Evolutionary conservation across 345 rosid genomes (phyloP), one percentile per base, ranked within the genome.

Genomic region (Raphanus sativus): DNA sequence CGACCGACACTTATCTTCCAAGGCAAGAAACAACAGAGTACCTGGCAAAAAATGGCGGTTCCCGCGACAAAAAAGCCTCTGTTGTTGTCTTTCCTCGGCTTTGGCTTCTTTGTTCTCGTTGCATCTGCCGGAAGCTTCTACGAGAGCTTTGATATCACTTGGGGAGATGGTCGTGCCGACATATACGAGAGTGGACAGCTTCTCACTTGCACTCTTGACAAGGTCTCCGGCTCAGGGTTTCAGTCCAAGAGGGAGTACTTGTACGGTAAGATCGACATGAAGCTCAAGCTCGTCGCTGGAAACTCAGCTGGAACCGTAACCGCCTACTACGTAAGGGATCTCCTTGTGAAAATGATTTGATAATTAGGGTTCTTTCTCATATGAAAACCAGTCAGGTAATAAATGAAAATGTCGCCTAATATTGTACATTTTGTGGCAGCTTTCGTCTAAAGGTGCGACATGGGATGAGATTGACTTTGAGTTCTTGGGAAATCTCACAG

Each of bases 391-490:
- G 17, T 48, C 2, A 6, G 7, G 21, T 26, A 30, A 40, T 8
- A 21, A 65, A 36, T 25, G 55, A 25, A 50, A 6, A 9, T 24
- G n/a, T 40, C 11, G 65, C 36, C 26, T 76, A 15, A 66, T 28
- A 13, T 34, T 11, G 24, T 28, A 33, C 55, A 48, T 36, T 40
- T 65, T 67, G 15, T 74, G 52, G 73, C 83, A 86, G 92, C 74
- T 88, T 38, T 86, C 86, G 4, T 86, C 93, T 0, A 70, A 71
- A 77, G 85, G 86, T 17, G 29, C 71, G 65, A 63, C 76, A 12
- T 84, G 84, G 58, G 89, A 90, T 55, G 95, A 88, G 80, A 90
- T 90, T 59, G 95, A 88, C 60, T 88, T 90, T 56, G 95, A 90
- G 59, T 90, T 90, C 83, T 59, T 88, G 62, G 94, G 92, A 12